These are phyloP conservation scores for Diddensiella transvaalensis DNA, from an alignment of 805 yeast species.

Conservation along the genomic window DNA sequence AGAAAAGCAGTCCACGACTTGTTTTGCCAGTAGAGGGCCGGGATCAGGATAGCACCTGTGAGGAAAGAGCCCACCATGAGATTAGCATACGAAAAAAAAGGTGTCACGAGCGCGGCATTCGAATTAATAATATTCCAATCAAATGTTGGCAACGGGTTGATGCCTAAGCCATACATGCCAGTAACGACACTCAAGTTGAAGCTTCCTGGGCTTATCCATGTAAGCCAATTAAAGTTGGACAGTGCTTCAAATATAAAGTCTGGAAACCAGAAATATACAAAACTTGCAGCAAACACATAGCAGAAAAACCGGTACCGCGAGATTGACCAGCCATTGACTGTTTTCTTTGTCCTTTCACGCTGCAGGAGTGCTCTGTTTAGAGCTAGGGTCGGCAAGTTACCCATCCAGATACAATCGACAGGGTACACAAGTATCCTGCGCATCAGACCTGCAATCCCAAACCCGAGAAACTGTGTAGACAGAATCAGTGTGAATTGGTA, in stretches of 20 bases:
- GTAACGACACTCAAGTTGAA: constrained; percentile 47
- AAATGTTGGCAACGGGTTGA: constrained; percentile 47
- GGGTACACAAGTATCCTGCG: constrained; percentile 48
- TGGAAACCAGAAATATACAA: constrained; percentile 64
- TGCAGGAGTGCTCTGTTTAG: constrained; percentile 44
- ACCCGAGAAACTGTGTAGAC: constrained; percentile 53
- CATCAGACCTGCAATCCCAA: constrained; percentile 53
- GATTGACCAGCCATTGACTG: constrained; percentile 54
- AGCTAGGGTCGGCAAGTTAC: constrained; percentile 55
- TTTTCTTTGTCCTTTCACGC: constrained; percentile 18
- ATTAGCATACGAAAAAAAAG: constrained; percentile 39
- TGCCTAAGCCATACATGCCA: constrained; percentile 45
- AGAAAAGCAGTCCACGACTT: constrained; percentile 57
- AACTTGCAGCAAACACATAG: constrained; percentile 39
- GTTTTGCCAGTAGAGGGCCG: constrained; percentile 49
- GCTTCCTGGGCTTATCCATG: constrained; percentile 55
- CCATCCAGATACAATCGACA: constrained; percentile 45
- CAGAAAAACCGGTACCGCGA: constrained; percentile 49
- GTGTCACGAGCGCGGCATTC: constrained; percentile 43
- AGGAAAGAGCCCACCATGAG: constrained; percentile 42
- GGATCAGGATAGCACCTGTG: constrained; percentile 43
- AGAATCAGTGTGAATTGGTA: constrained; percentile 45
- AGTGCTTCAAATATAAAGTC: constrained; percentile 60
- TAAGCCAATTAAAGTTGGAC: constrained; percentile 59
- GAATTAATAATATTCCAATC: constrained; percentile 56